Base-by-base conservation (phyloP, 257 asterid genomes). In the Primulina huaijiensis region DNA sequence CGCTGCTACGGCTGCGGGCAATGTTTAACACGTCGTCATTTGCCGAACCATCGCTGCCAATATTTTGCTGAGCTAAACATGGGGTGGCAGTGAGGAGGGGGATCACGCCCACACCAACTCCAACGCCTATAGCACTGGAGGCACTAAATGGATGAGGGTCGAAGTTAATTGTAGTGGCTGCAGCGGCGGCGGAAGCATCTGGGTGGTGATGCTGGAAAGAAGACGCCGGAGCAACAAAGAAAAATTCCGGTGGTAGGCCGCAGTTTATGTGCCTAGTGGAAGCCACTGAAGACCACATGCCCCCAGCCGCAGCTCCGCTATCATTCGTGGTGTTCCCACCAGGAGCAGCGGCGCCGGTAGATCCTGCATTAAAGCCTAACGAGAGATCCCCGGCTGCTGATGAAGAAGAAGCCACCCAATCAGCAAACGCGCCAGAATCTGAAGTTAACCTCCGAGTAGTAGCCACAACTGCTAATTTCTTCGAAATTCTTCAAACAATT, bases 331-430 rank as follows among this genome's bases (percentile, higher is more conserved):
- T 70, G 7, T 35, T 56, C 2, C 76, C 77, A 0, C 68, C 77
- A 6, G 74, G 68, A 0, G 65, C 19, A 1, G 78, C 70, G 56
- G 86, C 56, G 6, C 6, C 55, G 76, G 75, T 21, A 72, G 88
- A 84, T 23, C 80, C 88, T 29, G 89, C 96, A 84, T 89, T 89
- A 82, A 89, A 89, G 12, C 96, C 91, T 17, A 89, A 34, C 2
- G 96, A 89, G 31, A 89, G 86, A 72, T 87, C 96, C 7, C 96
- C 85, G 65, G 87, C 82, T 1, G 88, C 67, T 77, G 89, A 81
- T 0, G 90, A 81, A 29, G 88, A 78, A 35, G 88, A 78, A 40
- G 86, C 84, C 58, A 87, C 89, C 96, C 93, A 89, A 70, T 86
- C 92, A 37, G 86, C 85, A 12, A 88, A 87, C 60, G 88, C 85